A percentile compares a stretch with the other conserved stretches of the same genome.
Evolutionary conservation across 192 early-diverging fungal genomes (phyloP).

Genomic region (Entrophospora sp.): DNA sequence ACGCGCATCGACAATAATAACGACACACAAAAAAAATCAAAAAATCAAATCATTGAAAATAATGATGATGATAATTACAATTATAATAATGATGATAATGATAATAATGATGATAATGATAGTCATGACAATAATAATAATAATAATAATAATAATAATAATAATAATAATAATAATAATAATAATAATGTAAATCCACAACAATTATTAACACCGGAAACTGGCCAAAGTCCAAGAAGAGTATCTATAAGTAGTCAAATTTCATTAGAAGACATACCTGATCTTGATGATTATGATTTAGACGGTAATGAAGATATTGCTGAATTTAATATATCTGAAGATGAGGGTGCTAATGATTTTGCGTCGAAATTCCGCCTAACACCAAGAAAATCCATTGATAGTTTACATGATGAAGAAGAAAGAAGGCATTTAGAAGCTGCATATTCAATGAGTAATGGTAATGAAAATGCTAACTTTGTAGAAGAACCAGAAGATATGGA

Average conservation of each 20-base stretch:
- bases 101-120: background rate
- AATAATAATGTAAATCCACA: no score
- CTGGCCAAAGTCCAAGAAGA: background rate
- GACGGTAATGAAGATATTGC: conserved; percentile 17
- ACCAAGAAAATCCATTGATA: background rate
- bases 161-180: background rate
- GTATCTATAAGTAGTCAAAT: conserved; percentile 5
- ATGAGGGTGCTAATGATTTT: conserved; percentile 7
- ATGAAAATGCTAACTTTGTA: background rate
- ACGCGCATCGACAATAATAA: no score
- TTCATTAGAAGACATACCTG: background rate
- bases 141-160: background rate
- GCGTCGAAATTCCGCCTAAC: background rate
- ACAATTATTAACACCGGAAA: no score
- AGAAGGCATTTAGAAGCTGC: background rate
- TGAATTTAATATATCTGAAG: background rate
- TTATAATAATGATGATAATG: background rate
- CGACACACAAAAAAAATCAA: background rate
- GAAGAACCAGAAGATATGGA: conserved; percentile 2
- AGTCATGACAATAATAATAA: background rate
- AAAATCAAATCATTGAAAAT: background rate
- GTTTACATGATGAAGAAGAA: background rate
- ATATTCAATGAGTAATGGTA: background rate
- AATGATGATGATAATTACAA: background rate
- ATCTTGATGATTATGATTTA: conserved; percentile 9